Evolutionary conservation across 345 rosid genomes (phyloP).

Genomic region (Brassica incana): DNA sequence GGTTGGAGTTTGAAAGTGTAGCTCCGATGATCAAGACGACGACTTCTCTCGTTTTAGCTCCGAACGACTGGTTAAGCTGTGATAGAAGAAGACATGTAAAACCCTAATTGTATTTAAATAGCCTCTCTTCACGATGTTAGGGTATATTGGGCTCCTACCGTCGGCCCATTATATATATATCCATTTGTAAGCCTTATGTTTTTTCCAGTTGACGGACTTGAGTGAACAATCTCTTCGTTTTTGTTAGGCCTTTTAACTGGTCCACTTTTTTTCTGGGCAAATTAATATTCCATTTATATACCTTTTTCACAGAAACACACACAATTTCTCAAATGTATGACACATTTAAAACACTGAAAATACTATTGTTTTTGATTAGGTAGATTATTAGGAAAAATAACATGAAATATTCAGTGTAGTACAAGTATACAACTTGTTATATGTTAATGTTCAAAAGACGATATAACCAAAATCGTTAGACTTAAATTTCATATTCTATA

Average conservation of each 20-base stretch:
- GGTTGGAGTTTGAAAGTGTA: neutral
- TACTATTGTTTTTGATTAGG: no score
- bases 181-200: neutral
- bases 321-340: neutral
- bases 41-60: neutral
- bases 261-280: neutral
- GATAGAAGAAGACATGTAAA: neutral
- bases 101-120: conserved; percentile 33
- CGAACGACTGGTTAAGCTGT: neutral
- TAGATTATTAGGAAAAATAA: no score
- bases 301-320: neutral
- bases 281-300: neutral
- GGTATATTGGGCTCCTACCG: neutral
- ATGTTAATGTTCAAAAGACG: no score
- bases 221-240: neutral
- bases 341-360: no score
- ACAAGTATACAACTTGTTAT: no score
- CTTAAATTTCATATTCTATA: no score
- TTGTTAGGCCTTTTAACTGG: neutral
- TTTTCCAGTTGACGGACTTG: neutral
- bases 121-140: neutral
- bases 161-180: conserved; percentile 23
- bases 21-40: conserved; percentile 16
- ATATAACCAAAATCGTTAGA: no score
- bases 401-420: no score